Evolutionary conservation across 495 filamentous ascomycete genomes (phyloP).

Genomic region (Tuber brumale): DNA sequence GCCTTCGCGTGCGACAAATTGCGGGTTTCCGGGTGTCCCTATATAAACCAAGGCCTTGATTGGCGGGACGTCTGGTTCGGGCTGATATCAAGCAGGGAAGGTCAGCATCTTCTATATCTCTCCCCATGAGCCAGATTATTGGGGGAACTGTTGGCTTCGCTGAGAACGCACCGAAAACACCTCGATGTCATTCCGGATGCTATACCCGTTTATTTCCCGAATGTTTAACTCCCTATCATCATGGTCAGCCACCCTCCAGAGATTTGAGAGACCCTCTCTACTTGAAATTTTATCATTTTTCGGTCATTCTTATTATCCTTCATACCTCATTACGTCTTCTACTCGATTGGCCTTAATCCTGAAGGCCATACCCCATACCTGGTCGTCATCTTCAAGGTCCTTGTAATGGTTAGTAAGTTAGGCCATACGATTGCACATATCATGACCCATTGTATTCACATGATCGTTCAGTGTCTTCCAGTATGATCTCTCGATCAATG

Average conservation of each 20-base stretch:
- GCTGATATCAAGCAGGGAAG: constrained; percentile 11
- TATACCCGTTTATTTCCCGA: constrained; percentile 92
- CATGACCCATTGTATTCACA: constrained; percentile 30
- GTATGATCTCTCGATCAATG: constrained; percentile 71
- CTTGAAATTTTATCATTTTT: neutral
- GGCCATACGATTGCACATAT: constrained; percentile 17
- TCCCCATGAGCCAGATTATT: neutral
- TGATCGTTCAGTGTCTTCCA: constrained; percentile 75
- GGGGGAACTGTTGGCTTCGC: neutral
- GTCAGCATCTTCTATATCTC: neutral
- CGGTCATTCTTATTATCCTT: neutral
- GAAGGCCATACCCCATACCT: constrained; percentile 89
- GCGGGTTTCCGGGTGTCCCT: constrained; percentile 85
- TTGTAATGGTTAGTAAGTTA: constrained; percentile 9
- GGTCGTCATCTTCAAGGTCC: constrained; percentile 50
- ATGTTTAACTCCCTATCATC: constrained; percentile 69
- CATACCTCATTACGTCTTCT: constrained; percentile 63
- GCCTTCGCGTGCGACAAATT: constrained; percentile 72
- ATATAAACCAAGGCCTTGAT: constrained; percentile 75
- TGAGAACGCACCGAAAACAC: constrained; percentile 2
- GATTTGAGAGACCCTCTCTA: neutral
- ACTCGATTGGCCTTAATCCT: constrained; percentile 67
- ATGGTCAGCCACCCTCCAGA: neutral
- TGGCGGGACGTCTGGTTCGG: constrained; percentile 19
- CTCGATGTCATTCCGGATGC: constrained; percentile 37